These are phyloP conservation scores for Sanghuangporus sanghuang DNA, from an alignment of 1,284 basidiomycete genomes.

Conservation along the genomic window DNA sequence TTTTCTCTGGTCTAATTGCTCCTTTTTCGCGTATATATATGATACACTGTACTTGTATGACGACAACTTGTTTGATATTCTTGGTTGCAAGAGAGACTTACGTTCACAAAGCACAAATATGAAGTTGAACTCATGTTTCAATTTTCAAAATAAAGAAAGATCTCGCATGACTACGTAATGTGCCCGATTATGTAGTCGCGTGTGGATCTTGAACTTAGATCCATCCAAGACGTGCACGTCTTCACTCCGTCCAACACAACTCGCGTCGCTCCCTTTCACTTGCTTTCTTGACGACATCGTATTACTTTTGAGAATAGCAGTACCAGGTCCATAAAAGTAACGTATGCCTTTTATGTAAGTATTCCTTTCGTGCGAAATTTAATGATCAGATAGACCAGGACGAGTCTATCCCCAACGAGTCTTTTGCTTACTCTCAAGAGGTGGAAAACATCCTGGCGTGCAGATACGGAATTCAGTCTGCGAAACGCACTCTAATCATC, in stretches of 20 bases:
- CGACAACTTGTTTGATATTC: no score
- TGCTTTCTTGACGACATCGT: background rate
- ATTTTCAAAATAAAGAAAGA: background rate
- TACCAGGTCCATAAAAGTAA: background rate
- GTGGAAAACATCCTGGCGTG: background rate
- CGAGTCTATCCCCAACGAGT: background rate
- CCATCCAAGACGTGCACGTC: background rate
- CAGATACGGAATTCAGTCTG: background rate
- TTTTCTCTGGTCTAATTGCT: background rate
- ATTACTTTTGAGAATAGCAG: background rate
- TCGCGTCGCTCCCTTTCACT: background rate
- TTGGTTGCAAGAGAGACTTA: no score
- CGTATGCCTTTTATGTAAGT: background rate
- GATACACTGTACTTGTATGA: no score
- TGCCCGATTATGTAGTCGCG: background rate
- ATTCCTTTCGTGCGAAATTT: background rate
- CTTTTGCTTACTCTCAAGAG: background rate
- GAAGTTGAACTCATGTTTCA: no score
- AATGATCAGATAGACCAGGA: background rate
- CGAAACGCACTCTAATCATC: background rate
- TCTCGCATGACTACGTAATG: background rate
- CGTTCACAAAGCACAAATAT: no score
- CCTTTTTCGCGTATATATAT: background rate
- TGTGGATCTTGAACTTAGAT: background rate
- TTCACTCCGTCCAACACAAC: background rate